phyloP scores from a whole-genome alignment of 805 yeast species.

The Schwanniomyces vanrijiae region DNA sequence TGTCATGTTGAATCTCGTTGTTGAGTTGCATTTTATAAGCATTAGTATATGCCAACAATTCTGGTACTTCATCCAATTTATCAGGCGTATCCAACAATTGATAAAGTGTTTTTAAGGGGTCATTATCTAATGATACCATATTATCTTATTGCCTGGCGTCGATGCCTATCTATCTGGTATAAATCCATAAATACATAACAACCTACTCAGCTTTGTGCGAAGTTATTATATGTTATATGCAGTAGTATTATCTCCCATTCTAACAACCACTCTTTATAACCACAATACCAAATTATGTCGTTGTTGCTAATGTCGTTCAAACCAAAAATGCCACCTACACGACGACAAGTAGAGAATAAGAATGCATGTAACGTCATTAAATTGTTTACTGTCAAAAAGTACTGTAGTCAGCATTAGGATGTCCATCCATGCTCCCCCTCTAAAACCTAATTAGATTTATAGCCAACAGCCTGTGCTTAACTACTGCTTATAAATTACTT shows the following conservation, averaged over 20 bases:
- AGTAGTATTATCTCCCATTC: too few relatives aligned
- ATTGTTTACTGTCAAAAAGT: not conserved
- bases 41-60: slow-evolving; percentile 49
- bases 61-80: slow-evolving; percentile 50
- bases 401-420: too few relatives aligned
- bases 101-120: slow-evolving; percentile 54
- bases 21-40: slow-evolving; percentile 52
- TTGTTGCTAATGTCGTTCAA: not conserved
- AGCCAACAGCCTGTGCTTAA: too few relatives aligned
- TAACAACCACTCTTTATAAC: too few relatives aligned
- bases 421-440: too few relatives aligned
- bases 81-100: slow-evolving; percentile 52
- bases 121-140: slow-evolving; percentile 35
- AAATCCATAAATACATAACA: not conserved
- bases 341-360: not conserved
- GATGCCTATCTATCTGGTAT: not conserved
- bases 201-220: not conserved
- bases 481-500: not conserved
- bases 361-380: not conserved
- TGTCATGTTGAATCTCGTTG: slow-evolving; percentile 38
- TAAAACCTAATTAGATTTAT: too few relatives aligned
- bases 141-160: not conserved
- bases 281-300: not conserved
- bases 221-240: too few relatives aligned
- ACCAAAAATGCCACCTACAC: not conserved